These are phyloP conservation scores for Evansstolkia leycettana DNA, from an alignment of 495 filamentous ascomycete genomes.

Conservation along the genomic window DNA sequence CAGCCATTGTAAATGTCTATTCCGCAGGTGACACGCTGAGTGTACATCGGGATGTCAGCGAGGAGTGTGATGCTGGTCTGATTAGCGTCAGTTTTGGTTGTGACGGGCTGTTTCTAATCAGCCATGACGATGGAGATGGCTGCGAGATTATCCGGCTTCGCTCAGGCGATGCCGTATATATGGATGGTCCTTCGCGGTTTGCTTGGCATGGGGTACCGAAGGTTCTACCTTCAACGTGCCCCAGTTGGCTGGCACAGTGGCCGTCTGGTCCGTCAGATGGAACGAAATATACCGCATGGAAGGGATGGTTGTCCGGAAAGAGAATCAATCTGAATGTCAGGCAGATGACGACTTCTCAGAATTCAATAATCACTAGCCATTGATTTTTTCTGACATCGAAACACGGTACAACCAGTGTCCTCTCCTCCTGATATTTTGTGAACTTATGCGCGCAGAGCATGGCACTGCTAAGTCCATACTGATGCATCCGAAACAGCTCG, in stretches of 20 bases:
- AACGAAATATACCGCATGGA: slow-evolving; percentile 40
- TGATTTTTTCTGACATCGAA: too few species aligned
- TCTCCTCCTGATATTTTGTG: too few species aligned
- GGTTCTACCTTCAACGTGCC: slow-evolving; percentile 65
- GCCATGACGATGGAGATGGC: slow-evolving; percentile 25
- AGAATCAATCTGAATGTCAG: slow-evolving; percentile 84
- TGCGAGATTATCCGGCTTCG: slow-evolving; percentile 53
- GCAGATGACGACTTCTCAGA: slow-evolving; percentile 55
- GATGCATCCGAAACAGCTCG: too few species aligned
- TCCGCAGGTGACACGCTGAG: slow-evolving; percentile 77
- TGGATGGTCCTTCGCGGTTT: slow-evolving; percentile 64
- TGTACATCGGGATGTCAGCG: slow-evolving; percentile 83
- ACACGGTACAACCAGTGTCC: too few species aligned
- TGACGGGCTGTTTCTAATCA: slow-evolving; percentile 61
- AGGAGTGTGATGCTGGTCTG: slow-evolving; percentile 59
- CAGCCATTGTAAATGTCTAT: slow-evolving; percentile 88
- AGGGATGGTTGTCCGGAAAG: slow-evolving; percentile 75
- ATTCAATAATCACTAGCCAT: slow-evolving; percentile 1
- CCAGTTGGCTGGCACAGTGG: slow-evolving; percentile 61
- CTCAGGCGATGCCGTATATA: slow-evolving; percentile 74
- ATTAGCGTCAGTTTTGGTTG: slow-evolving; percentile 83
- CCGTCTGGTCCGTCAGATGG: slow-evolving; percentile 36
- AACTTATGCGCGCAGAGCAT: too few species aligned
- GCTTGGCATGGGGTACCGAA: slow-evolving; percentile 94
- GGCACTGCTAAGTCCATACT: too few species aligned